Evolutionary conservation across 2,329 filamentous ascomycete genomes (phyloP), one percentile per base, ranked within the genome.

Genomic region (Cercospora zeina): DNA sequence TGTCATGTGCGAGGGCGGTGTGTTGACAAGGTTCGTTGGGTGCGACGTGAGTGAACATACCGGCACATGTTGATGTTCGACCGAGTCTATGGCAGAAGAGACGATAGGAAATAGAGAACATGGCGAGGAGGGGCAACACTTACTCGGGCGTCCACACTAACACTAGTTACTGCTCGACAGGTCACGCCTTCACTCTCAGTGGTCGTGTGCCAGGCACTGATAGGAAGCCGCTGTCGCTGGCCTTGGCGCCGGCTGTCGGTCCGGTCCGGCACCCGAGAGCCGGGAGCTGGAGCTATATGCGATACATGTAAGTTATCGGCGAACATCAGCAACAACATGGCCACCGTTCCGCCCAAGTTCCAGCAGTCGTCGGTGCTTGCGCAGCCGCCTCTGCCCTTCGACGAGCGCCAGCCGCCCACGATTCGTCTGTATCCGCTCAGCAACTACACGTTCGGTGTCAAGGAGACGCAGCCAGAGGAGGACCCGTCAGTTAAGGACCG

Each of bases 361-460:
- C 70, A 72, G 42, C 63, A 67, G 33, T 73, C 71, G 2, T 62
- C 62, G 2, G 39, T 65, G 33, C 72, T 65, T 5, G 67, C 71
- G 2, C 68, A 65, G 54, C 58, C 63, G 1, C 66, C 67, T 39
- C 64, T 90, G 66, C 79, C 87, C 68, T 99, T 99, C 84, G 90
- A 93, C 74, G 87, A 85, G 57, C 92, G 93, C 75, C 95, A 99
- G 77, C 91, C 93, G 34, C 81, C 87, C 70, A 95, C 92, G 1
- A 93, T 99, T 73, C 62, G 70, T 6, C 85, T 99, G 27, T 97
- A 93, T 74, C 95, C 95, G 34, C 85, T 99, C 54, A 96, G 92
- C 69, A 99, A 97, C 83, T 99, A 99, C 82, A 97, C 95, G 24
- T 97, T 99, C 73, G 93, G 93, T 66, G 96, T 96, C 64, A 99